These are phyloP conservation scores for Lecanicillium sp. DNA, from an alignment of 2,329 filamentous ascomycete genomes.

Conservation along the genomic window DNA sequence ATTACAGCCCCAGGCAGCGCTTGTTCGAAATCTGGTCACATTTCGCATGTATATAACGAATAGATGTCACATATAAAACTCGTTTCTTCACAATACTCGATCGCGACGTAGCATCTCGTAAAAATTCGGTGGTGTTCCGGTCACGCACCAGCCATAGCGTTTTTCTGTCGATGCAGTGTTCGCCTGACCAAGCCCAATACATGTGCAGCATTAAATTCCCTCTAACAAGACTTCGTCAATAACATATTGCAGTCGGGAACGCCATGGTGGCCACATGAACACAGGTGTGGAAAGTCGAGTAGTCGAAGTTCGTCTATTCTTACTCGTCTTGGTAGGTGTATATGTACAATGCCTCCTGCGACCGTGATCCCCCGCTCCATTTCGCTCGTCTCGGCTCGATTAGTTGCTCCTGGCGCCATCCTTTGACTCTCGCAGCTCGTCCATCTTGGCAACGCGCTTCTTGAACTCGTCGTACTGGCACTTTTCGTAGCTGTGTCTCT, in stretches of 20 bases:
- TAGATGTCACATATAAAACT: neutral
- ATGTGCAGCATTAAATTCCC: too few species aligned
- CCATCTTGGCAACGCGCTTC: slow-evolving; percentile 97
- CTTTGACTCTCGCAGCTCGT: slow-evolving; percentile 85
- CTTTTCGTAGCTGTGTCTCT: slow-evolving; percentile 97
- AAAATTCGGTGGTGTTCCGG: too few species aligned
- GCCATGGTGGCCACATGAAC: too few species aligned
- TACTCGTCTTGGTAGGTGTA: slow-evolving; percentile 18
- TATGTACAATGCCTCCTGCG: slow-evolving; percentile 21
- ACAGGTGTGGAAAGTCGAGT: too few species aligned
- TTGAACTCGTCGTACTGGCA: slow-evolving; percentile 99
- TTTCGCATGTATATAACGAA: neutral
- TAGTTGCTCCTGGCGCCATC: slow-evolving; percentile 79
- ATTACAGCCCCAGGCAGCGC: too few species aligned
- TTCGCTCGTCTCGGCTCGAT: slow-evolving; percentile 9
- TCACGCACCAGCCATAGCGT: too few species aligned
- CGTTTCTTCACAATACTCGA: too few species aligned
- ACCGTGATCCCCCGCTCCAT: slow-evolving; percentile 4
- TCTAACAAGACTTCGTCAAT: slow-evolving; percentile 6
- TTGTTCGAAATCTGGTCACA: neutral
- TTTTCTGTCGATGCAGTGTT: too few species aligned
- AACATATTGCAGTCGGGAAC: too few species aligned
- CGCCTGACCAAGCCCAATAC: too few species aligned
- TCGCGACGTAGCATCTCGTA: too few species aligned
- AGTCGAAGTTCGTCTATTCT: slow-evolving; percentile 3